Conservation (phyloP, 148 eudicot species). For the Cornus suecica region DNA sequence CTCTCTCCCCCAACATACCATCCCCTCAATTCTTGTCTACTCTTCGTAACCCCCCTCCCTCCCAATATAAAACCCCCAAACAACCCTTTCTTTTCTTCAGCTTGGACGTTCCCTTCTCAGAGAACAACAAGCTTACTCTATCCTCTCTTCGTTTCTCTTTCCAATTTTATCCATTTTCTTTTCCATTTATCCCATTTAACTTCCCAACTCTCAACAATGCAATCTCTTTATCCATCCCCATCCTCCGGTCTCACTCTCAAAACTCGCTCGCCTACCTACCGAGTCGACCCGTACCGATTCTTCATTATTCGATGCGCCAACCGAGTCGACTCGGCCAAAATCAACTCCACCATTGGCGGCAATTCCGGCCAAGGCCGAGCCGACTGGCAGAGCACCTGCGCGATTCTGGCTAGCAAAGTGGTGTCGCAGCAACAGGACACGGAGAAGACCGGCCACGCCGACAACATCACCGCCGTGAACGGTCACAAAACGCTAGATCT, state of each 20-base stretch:
- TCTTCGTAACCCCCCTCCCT: neutral
- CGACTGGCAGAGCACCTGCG: slow-evolving; percentile 86
- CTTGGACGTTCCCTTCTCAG: slow-evolving; percentile 38
- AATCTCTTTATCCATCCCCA: slow-evolving; percentile 43
- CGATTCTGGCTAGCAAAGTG: slow-evolving; percentile 69
- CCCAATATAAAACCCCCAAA: slow-evolving; percentile 33
- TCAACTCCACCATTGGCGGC: slow-evolving; percentile 33
- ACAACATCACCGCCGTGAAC: slow-evolving; percentile 43
- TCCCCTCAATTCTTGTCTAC: slow-evolving; percentile 14
- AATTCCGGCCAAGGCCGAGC: slow-evolving; percentile 39
- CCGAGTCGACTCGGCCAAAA: slow-evolving; percentile 36
- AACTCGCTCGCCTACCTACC: slow-evolving; percentile 15
- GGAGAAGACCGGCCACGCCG: slow-evolving; percentile 20
- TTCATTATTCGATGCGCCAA: neutral
- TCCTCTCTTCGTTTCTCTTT: neutral
- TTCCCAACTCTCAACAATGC: slow-evolving; percentile 37
- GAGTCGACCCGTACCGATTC: slow-evolving; percentile 13
- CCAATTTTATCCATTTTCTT: neutral
- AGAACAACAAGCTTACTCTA: slow-evolving; percentile 44
- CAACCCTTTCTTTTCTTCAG: slow-evolving; percentile 31
- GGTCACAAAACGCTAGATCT: slow-evolving; percentile 61
- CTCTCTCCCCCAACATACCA: slow-evolving; percentile 33
- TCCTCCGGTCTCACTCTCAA: slow-evolving; percentile 32
- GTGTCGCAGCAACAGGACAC: slow-evolving; percentile 40
- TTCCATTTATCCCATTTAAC: neutral